A percentile compares a stretch with the other conserved stretches of the same genome.
Evolutionary conservation across 1,284 basidiomycete genomes (phyloP).

Genomic region (Pseudomicrostroma phylloplanum): DNA sequence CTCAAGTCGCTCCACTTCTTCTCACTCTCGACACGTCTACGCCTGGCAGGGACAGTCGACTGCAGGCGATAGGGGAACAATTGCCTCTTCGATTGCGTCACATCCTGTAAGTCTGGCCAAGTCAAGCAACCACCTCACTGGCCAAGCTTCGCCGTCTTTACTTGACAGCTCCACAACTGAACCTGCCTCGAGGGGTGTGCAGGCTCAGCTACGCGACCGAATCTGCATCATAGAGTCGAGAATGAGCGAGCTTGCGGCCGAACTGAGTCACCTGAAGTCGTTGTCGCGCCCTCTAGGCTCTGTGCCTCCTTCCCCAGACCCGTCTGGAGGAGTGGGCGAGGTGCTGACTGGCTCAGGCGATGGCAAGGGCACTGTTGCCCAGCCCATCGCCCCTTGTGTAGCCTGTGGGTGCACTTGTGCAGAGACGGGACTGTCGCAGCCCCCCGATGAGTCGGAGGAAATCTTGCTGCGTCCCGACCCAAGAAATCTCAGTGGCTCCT

Average conservation of each 20-base stretch:
- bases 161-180: no score
- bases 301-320: not conserved
- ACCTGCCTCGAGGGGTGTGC: no score
- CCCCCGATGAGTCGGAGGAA: not conserved
- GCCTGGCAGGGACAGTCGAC: not conserved
- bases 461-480: not conserved
- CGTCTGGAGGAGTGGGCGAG: not conserved
- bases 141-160: not conserved
- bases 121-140: not conserved
- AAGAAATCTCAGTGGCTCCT: not conserved
- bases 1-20: no score
- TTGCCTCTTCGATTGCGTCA: not conserved
- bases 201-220: not conserved
- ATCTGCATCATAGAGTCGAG: not conserved
- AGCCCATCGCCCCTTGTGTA: not conserved
- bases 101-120: not conserved
- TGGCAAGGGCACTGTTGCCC: not conserved
- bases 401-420: constrained; percentile 3
- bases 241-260: not conserved
- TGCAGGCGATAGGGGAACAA: not conserved
- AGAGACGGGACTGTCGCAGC: not conserved
- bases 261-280: not conserved
- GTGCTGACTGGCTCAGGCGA: not conserved
- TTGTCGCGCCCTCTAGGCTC: not conserved
- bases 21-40: no score